Percentiles rank a stretch among this genome's conserved stretches.
phyloP scores from a whole-genome alignment of 2,329 filamentous ascomycete genomes.

The Colletotrichum sojae region DNA sequence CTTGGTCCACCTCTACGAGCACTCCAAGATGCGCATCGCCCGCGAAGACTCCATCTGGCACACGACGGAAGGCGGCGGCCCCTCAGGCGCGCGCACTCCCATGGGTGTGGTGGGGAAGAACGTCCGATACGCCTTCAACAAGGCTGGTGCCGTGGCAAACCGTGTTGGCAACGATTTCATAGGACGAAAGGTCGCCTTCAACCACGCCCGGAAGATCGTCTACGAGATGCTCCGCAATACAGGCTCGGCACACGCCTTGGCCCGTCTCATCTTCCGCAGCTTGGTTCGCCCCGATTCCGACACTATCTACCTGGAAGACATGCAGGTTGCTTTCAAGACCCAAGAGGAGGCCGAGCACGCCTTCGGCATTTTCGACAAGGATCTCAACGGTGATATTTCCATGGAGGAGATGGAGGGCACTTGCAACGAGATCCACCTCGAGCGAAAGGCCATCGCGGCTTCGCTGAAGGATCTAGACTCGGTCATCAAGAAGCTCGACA shows the following conservation, averaged over 20 bases:
- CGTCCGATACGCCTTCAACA: constrained; percentile 81
- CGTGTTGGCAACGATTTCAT: constrained; percentile 94
- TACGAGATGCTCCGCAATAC: constrained; percentile 82
- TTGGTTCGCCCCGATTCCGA: constrained; percentile 83
- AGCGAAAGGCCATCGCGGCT: constrained; percentile 95
- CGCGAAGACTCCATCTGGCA: constrained; percentile 66
- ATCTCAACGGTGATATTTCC: constrained; percentile 95
- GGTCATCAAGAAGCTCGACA: constrained; percentile 90
- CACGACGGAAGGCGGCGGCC: constrained; percentile 50
- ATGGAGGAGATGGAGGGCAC: constrained; percentile 95
- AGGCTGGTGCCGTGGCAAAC: constrained; percentile 87
- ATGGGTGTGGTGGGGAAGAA: constrained; percentile 80
- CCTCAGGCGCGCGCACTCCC: constrained; percentile 80
- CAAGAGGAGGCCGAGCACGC: constrained; percentile 90
- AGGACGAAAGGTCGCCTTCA: constrained; percentile 78
- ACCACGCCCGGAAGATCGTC: constrained; percentile 88
- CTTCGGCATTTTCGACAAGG: constrained; percentile 94
- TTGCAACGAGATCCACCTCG: constrained; percentile 93
- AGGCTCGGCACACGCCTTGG: constrained; percentile 83
- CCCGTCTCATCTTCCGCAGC: constrained; percentile 89
- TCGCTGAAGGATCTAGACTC: constrained; percentile 96
- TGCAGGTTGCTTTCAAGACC: constrained; percentile 83
- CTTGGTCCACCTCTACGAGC: constrained; percentile 71
- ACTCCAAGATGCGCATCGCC: constrained; percentile 82
- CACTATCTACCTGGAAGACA: constrained; percentile 82